These are phyloP conservation scores for Chenopodium quinoa DNA, from an alignment of 148 eudicot species.

Conservation along the genomic window DNA sequence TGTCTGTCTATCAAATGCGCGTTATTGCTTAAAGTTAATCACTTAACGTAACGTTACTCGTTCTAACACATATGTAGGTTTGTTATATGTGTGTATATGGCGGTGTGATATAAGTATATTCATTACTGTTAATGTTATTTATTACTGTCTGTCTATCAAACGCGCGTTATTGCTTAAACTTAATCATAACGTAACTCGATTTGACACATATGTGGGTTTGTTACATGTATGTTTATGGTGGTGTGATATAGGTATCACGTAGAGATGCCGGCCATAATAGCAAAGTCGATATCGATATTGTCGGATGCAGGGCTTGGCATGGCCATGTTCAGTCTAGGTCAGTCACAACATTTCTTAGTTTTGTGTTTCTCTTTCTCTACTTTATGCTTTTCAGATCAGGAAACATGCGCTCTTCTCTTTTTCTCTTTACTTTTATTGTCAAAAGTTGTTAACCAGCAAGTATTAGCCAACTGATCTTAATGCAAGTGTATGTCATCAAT, in stretches of 20 bases:
- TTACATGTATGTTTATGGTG: not conserved
- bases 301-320: constrained; percentile 94
- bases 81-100: too few relatives aligned
- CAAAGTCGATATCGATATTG: constrained; percentile 60
- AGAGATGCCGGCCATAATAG: constrained; percentile 65
- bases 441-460: constrained; percentile 30
- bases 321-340: constrained; percentile 96
- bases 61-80: too few relatives aligned
- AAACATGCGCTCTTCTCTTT: constrained; percentile 9
- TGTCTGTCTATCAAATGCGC: too few relatives aligned
- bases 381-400: not conserved
- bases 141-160: too few relatives aligned
- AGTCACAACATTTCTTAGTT: constrained; percentile 26
- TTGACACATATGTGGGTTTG: not conserved
- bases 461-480: constrained; percentile 23
- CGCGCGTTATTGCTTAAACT: not conserved
- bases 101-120: too few relatives aligned
- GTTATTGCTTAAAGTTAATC: too few relatives aligned
- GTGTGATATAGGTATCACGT: constrained; percentile 65
- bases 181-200: too few relatives aligned
- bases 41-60: too few relatives aligned
- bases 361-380: not conserved
- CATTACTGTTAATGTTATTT: too few relatives aligned
- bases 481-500: constrained; percentile 19
- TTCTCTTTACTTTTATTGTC: constrained; percentile 9